Evolutionary conservation across 192 early-diverging fungal genomes (phyloP).

Genomic region (Coemansia sp.): DNA sequence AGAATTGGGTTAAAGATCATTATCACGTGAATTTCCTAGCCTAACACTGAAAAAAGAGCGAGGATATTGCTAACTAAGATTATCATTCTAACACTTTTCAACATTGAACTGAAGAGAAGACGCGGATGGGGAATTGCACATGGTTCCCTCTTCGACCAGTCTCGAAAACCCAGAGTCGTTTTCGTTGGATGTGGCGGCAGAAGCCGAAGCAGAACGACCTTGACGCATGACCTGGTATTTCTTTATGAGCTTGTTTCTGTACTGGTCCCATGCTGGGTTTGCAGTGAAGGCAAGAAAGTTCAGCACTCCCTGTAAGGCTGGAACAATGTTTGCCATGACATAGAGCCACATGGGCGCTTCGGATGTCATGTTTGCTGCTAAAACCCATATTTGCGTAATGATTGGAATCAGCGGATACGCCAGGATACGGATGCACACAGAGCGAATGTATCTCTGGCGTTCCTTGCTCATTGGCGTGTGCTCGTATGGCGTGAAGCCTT

Average conservation of each 20-base stretch:
- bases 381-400: conserved; percentile 40
- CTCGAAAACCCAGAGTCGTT: conserved; percentile 5
- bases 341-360: conserved; percentile 45
- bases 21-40: neutral
- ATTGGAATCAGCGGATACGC: conserved; percentile 35
- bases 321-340: conserved; percentile 46
- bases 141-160: conserved; percentile 1
- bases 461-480: neutral
- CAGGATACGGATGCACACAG: conserved; percentile 19
- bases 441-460: conserved; percentile 11
- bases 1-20: neutral
- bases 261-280: conserved; percentile 28
- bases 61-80: neutral
- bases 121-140: conserved; percentile 2
- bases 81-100: conserved; percentile 2
- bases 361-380: conserved; percentile 35
- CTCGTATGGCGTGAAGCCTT: neutral
- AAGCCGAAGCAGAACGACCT: neutral
- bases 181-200: conserved; percentile 3
- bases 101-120: conserved; percentile 1
- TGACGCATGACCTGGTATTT: neutral
- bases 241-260: neutral
- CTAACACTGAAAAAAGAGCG: neutral
- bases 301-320: conserved; percentile 41
- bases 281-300: conserved; percentile 34